Base-by-base conservation (phyloP, 495 filamentous ascomycete genomes). In the Entonaema liquescens region DNA sequence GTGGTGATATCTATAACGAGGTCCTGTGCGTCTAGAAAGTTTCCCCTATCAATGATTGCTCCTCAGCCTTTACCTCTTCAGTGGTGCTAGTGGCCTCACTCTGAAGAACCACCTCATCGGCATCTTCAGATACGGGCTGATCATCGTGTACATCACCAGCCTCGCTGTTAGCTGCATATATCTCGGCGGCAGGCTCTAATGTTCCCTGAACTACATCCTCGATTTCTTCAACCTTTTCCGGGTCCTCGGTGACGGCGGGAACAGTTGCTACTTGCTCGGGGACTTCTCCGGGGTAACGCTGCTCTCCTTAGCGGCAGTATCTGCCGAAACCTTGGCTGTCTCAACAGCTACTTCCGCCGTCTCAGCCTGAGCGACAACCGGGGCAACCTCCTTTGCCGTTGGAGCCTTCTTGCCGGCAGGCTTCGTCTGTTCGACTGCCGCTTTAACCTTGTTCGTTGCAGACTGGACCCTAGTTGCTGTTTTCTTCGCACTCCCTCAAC, bases 311-410 rank as follows among this genome's bases (percentile, higher is more conserved):
- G 44, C 25, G 2, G 15, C 70, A 38, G 60, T 74, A 13, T 73
- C 67, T 2, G 68, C 49, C 1, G 70, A 74, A 25, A 52, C 53
- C 44, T 78, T 74, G 2, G 77, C 74, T 1, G 59, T 63, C 9
- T 76, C 62, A 6, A 76, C 62, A 17, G 67, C 74, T 33, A 74
- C 59, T 40, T 82, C 77, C 4, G 75, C 73, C 7, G 77, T 79
- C 38, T 75, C 77, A 15, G 62, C 57, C 29, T 80, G 65, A 44
- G 77, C 78, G 19, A 70, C 75, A 33, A 70, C 67, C 6, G 73
- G 65, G 12, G 78, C 78, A 17, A 79, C 70, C 44, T 77, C 75
- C 49, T 80, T 81, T 31, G 71, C 68, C 12, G 74, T 59, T 2
- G 65, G 60, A n/a, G 54, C 17, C n/a, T 71, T 55, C 57, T 74